These are phyloP conservation scores for Oryza officinalis DNA, from an alignment of 176 grass and related monocot genomes.

Conservation along the genomic window DNA sequence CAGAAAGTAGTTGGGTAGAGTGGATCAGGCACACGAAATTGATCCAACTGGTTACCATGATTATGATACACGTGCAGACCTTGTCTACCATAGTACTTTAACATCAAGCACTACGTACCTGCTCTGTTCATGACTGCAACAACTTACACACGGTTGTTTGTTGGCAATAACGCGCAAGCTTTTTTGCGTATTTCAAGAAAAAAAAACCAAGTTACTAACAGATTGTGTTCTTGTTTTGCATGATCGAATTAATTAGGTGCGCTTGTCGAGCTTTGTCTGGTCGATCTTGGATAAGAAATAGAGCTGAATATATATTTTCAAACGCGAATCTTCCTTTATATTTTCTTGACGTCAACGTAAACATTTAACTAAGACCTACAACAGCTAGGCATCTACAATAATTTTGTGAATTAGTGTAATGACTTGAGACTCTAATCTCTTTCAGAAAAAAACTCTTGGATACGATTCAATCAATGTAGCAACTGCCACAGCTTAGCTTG, in stretches of 20 bases:
- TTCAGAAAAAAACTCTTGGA: neutral
- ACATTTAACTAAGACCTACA: neutral
- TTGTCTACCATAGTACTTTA: neutral
- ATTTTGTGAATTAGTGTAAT: neutral
- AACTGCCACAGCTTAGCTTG: conserved; percentile 15
- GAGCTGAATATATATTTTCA: neutral
- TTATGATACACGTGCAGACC: neutral
- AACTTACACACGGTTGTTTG: neutral
- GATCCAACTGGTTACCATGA: neutral
- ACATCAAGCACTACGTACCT: neutral
- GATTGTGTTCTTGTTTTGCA: neutral
- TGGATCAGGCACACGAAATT: neutral
- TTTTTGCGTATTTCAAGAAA: neutral
- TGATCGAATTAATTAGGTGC: neutral
- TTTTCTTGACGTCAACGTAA: neutral
- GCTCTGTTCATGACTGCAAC: neutral
- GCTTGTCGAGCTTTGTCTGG: neutral
- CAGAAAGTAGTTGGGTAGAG: neutral
- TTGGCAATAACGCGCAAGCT: neutral
- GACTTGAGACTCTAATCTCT: neutral
- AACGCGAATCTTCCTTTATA: neutral
- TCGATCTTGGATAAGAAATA: neutral
- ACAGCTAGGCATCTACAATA: conserved; percentile 12
- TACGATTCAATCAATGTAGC: neutral
- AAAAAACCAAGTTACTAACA: neutral